These are phyloP conservation scores for Phytophthora ohioensis DNA, from an alignment of 352 stramenopile species.

Conservation along the genomic window DNA sequence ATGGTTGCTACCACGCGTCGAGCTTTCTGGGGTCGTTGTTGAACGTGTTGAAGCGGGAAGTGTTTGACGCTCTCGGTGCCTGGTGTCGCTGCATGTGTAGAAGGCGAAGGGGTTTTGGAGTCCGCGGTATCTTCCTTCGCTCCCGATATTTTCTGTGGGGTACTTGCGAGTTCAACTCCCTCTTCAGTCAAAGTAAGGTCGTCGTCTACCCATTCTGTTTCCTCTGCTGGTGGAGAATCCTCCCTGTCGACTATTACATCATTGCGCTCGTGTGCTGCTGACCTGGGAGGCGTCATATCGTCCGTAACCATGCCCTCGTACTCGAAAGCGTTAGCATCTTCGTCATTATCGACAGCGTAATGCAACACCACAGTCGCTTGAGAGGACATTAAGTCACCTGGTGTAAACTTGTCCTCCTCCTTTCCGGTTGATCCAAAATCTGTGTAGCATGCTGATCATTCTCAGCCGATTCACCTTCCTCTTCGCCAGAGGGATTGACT, in stretches of 20 bases:
- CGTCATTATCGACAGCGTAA: conserved; percentile 36
- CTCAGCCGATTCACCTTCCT: conserved; percentile 16
- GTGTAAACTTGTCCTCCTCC: conserved; percentile 18
- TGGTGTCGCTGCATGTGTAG: conserved; percentile 19
- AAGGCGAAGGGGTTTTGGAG: conserved; percentile 27
- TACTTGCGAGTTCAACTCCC: conserved; percentile 7
- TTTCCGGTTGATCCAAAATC: conserved; percentile 18
- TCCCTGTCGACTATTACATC: not conserved
- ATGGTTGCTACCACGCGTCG: not conserved
- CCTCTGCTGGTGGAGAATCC: not conserved
- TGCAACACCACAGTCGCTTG: conserved; percentile 40
- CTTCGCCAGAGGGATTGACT: conserved; percentile 4
- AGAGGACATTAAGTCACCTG: conserved; percentile 36
- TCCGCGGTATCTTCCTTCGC: conserved; percentile 5
- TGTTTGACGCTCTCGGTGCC: conserved; percentile 14
- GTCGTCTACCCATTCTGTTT: conserved; percentile 9
- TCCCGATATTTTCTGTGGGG: conserved; percentile 14
- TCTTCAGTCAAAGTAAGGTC: conserved; percentile 13
- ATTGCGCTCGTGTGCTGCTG: not conserved
- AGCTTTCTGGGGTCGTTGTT: not conserved
- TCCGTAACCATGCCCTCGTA: conserved; percentile 36
- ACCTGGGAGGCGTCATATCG: conserved; percentile 22
- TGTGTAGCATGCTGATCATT: conserved; percentile 19
- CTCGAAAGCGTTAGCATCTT: conserved; percentile 43
- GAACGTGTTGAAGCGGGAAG: not conserved